Base-by-base conservation (phyloP, 2,329 filamentous ascomycete species). In the Cladosporium sp. region DNA sequence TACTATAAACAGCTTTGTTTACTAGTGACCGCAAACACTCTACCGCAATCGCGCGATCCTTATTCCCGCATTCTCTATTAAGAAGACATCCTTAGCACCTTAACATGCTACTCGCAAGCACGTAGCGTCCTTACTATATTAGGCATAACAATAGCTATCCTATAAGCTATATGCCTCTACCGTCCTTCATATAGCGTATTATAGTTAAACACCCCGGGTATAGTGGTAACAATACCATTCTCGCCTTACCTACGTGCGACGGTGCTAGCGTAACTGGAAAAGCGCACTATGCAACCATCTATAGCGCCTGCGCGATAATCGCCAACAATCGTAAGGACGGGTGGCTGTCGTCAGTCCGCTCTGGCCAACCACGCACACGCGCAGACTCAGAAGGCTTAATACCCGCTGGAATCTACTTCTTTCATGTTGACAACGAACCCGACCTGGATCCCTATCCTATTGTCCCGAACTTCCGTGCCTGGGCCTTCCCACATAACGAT, bases 391-490 rank as follows among this genome's bases (percentile, higher is more conserved):
- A 52, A 4, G 42, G 49, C 27, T 42, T 52, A 16, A 39, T 52
- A 27, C 11, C 35, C 2, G 50, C 42, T 7, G 38, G 50, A 40
- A 38, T 42, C 1, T 52, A 52, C 15, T 52, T 43, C 43, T 46
- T 48, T n/a, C 43, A 52, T 29, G 27, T 47, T 36, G 8, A 20
- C 7, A 11, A 27, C 20, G 51, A 33, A 38, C 8, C 15, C 29
- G 40, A n/a, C 22, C 2, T 30, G 22, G 46, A 52, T 2, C 54
- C 49, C 12, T 58, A 57, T 27, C 50, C 55, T 15, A 39, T 59
- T 20, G 49, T 58, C 12, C 57, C 57, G n/a, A 53, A 51, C 30
- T 59, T 58, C 45, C 41, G 39, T 25, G 36, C 50, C 38, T 60
- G 53, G 57, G 25, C 25, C n/a, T 59, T 59, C 29, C 57, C 53